Percentiles rank a stretch among this genome's conserved stretches.
phyloP scores from a whole-genome alignment of 1,284 basidiomycete genomes.

The Rhodotorula sp. region DNA sequence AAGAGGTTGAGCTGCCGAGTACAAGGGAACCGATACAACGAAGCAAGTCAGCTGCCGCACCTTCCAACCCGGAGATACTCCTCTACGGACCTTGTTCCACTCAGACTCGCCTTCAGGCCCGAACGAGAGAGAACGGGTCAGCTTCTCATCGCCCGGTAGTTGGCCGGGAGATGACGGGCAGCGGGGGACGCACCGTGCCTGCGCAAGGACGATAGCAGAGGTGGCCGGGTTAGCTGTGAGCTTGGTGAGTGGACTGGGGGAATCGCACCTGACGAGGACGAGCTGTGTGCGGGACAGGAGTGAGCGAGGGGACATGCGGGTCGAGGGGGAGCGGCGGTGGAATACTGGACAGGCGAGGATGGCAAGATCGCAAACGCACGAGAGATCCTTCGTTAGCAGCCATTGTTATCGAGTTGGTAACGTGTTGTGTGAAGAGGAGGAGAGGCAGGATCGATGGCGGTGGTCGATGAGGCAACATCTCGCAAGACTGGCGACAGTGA shows the following conservation, averaged over 20 bases:
- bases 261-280: constrained; percentile 35
- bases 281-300: constrained; percentile 12
- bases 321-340: background rate
- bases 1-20: constrained; percentile 38
- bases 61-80: too few relatives aligned
- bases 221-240: background rate
- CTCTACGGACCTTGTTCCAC: constrained; percentile 27
- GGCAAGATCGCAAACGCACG: background rate
- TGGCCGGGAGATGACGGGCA: background rate
- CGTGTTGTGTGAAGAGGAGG: background rate
- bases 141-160: too few relatives aligned
- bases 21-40: background rate
- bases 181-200: constrained; percentile 11
- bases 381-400: constrained; percentile 13
- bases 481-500: too few relatives aligned
- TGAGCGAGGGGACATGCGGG: background rate
- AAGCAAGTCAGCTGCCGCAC: background rate
- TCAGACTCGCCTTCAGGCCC: constrained; percentile 24
- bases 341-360: background rate
- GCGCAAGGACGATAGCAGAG: accelerated
- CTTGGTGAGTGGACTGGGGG: too few relatives aligned
- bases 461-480: too few relatives aligned
- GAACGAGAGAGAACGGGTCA: background rate
- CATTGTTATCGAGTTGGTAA: background rate
- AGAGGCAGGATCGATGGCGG: background rate